Conservation (phyloP, 2,329 filamentous ascomycete species). For the Colletotrichum graminicola region DNA sequence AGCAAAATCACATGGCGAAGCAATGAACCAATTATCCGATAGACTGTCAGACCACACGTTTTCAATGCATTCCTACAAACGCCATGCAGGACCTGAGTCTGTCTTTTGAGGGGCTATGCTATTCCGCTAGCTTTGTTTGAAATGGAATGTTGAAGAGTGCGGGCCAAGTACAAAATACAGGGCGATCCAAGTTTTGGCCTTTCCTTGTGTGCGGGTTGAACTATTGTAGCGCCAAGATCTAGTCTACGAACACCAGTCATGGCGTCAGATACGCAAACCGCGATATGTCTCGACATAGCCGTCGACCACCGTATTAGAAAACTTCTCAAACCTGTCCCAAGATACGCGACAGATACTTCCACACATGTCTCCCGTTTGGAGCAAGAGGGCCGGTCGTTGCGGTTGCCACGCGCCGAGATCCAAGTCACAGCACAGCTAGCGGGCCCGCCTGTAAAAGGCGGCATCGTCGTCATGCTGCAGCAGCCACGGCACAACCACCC, state of each 20-base stretch:
- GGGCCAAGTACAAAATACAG: neutral
- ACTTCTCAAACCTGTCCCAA: neutral
- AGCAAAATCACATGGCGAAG: neutral
- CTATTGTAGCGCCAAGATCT: neutral
- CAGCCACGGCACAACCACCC: constrained; percentile 43
- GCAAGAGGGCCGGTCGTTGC: neutral
- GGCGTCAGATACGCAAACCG: neutral
- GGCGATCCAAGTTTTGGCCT: neutral
- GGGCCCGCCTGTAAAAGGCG: constrained; percentile 40
- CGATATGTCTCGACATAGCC: neutral
- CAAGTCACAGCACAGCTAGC: constrained; percentile 37
- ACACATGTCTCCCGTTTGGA: neutral
- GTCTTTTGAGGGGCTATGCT: neutral
- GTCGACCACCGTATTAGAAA: constrained; percentile 4
- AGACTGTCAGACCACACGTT: neutral
- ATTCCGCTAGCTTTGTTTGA: neutral
- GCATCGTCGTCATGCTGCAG: constrained; percentile 42
- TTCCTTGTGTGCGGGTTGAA: neutral
- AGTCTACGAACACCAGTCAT: neutral
- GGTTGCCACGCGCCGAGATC: constrained; percentile 33
- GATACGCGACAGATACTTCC: neutral
- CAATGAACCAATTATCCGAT: neutral
- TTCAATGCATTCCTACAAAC: neutral
- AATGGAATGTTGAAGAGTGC: neutral
- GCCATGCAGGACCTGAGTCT: constrained; percentile 1